Percentiles rank a stretch among this genome's conserved stretches.
phyloP scores from a whole-genome alignment of 441 rosid species.

The Raphanus hybrid region DNA sequence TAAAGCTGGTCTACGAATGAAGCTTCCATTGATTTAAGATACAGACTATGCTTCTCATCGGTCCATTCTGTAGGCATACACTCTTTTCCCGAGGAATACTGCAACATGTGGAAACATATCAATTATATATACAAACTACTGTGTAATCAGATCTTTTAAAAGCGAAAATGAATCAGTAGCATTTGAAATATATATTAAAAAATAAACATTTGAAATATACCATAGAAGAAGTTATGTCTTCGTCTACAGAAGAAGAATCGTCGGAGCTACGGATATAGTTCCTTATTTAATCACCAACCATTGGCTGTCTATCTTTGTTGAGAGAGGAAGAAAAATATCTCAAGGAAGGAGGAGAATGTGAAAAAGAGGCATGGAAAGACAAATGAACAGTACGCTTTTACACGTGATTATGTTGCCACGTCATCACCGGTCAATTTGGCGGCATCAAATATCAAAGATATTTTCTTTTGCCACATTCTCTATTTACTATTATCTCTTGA shows the following conservation, averaged over 20 bases:
- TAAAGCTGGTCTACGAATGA: slow-evolving; percentile 40
- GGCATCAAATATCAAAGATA: background rate
- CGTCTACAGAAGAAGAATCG: background rate
- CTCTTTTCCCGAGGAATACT: slow-evolving; percentile 34
- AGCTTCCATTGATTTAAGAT: slow-evolving; percentile 46
- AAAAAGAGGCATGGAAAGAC: background rate
- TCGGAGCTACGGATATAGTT: background rate
- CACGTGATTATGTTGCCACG: background rate
- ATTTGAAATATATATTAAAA: background rate
- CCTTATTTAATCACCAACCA: background rate
- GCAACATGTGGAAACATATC: background rate
- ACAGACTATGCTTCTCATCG: slow-evolving; percentile 42
- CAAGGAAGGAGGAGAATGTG: background rate
- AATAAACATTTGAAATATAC: background rate
- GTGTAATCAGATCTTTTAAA: background rate
- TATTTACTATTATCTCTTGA: no score
- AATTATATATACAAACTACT: slow-evolving; percentile 3
- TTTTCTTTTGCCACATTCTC: background rate
- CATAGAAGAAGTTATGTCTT: background rate
- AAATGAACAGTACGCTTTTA: slow-evolving; percentile 2
- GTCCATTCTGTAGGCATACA: slow-evolving; percentile 35
- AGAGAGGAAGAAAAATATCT: background rate
- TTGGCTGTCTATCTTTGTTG: slow-evolving; percentile 1
- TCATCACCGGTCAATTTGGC: background rate
- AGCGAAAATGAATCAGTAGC: background rate